Evolutionary conservation across 2,329 filamentous ascomycete species (phyloP).

Genomic region (Orbilia blumenaviensis): DNA sequence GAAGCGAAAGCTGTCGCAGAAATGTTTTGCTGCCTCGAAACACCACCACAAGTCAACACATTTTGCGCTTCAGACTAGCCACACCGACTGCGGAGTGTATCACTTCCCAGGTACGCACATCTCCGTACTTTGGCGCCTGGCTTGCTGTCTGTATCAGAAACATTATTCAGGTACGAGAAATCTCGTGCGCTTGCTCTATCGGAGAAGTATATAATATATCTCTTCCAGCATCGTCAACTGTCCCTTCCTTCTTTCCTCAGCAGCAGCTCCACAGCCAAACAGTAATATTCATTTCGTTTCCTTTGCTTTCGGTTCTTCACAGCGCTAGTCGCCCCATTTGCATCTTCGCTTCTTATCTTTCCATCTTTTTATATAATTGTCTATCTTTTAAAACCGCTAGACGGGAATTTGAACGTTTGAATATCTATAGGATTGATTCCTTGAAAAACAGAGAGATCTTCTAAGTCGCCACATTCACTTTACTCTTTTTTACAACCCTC

Average conservation of each 20-base stretch:
- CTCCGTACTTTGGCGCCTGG: constrained; percentile 15
- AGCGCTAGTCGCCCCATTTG: constrained; percentile 46
- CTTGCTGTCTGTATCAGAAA: constrained; percentile 11
- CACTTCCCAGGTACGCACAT: constrained; percentile 17
- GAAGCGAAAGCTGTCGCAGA: constrained; percentile 52
- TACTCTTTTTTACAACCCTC: background rate
- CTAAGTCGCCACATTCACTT: constrained; percentile 6
- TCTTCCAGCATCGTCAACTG: background rate
- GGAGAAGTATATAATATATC: constrained; percentile 37
- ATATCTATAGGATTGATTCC: constrained; percentile 51
- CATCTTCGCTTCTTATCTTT: constrained; percentile 45
- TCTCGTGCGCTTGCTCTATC: background rate
- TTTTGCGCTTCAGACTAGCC: constrained; percentile 48
- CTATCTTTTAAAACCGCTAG: constrained; percentile 48
- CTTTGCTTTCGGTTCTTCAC: constrained; percentile 35
- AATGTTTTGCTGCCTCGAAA: constrained; percentile 51
- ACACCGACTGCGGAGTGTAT: constrained; percentile 34
- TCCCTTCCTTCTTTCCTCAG: constrained; percentile 24
- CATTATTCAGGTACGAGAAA: background rate
- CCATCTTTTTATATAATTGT: constrained; percentile 21
- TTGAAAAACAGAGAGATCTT: constrained; percentile 19
- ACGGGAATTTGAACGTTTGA: constrained; percentile 50
- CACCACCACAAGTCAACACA: constrained; percentile 45
- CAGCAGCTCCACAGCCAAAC: constrained; percentile 50
- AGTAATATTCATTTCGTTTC: constrained; percentile 46